Base-by-base conservation (phyloP, 1,284 basidiomycete genomes). In the Malassezia dermatis region DNA sequence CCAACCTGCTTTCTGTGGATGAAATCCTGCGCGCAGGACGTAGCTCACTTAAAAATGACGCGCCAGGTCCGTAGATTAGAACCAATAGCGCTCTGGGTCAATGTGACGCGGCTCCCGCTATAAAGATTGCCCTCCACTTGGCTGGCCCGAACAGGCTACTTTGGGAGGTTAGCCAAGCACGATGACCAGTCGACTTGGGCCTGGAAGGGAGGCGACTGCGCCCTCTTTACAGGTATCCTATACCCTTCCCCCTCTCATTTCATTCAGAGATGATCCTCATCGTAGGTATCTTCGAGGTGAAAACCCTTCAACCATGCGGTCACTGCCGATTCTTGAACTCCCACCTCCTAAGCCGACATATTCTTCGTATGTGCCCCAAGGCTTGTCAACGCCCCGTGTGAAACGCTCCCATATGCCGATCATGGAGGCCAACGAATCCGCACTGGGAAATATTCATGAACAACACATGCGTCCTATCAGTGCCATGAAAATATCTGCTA, bases 1-100 rank as follows among this genome's bases (percentile, higher is more conserved):
- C 94, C 64, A 98, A 98, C 77, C 79, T 98, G 56, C 78, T 98
- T 19, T 89, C 88, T 40, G 93, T 89, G 27, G 91, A 96, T 75
- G 91, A 96, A 78, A 94, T 96, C 60, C 77, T 96, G 63, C 81
- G 91, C 49, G 91, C 93, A 17, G 91, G 91, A 23, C 57, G 67
- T 49, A 64, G 58, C 54, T 69, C 65, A 40, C 58, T 73, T 39
- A 75, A 73, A 62, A 60, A 50, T 50, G 67, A 67, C n/a, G 60
- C 55, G 35, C 62, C 62, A 37, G 46, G 46, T 48, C 46, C 46
- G 26, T 48, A 48, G 26, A 23, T 37, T 31, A 7, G 19, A 39
- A 39, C 19, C 32, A 34, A 34, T n/a, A 21, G n/a, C 19, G 37
- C 19, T 11, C n/a, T 5, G 32, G 13, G 5, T n/a, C 2, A n/a